A percentile compares a stretch with the other conserved stretches of the same genome.
Conservation (phyloP, 2,329 filamentous ascomycete genomes). For the Calonectria pseudoreteaudii region DNA sequence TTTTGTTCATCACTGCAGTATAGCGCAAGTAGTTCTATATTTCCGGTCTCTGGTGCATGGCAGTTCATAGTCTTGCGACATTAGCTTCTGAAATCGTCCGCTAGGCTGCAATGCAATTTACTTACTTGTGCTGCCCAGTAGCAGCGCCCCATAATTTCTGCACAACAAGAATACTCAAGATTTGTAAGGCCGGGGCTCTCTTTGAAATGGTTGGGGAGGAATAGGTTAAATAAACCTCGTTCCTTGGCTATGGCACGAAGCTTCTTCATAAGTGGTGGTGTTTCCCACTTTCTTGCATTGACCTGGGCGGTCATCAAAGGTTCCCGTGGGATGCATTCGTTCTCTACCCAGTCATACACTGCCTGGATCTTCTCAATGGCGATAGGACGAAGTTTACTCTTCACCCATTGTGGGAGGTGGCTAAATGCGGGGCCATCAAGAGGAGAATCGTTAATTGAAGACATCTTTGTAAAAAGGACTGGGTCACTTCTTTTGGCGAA, state of each 20-base stretch:
- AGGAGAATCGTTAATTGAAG: background rate
- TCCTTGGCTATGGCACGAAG: constrained; percentile 65
- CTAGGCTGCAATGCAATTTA: background rate
- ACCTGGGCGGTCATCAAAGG: constrained; percentile 80
- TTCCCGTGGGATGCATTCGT: constrained; percentile 87
- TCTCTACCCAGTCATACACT: constrained; percentile 92
- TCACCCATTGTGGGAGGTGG: constrained; percentile 44
- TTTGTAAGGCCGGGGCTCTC: constrained; percentile 93
- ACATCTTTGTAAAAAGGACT: constrained; percentile 1
- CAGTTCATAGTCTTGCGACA: constrained; percentile 84
- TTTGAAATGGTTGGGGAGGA: constrained; percentile 90
- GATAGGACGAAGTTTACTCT: constrained; percentile 39
- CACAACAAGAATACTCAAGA: constrained; percentile 93
- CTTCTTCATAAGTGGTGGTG: constrained; percentile 73
- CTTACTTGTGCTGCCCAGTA: constrained; percentile 63
- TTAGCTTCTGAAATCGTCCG: background rate
- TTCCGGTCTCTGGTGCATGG: constrained; percentile 87
- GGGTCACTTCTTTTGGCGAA: background rate
- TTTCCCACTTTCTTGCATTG: constrained; percentile 78
- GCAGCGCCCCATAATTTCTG: constrained; percentile 88
- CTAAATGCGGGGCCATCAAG: constrained; percentile 43
- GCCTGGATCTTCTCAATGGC: constrained; percentile 84
- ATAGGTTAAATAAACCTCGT: constrained; percentile 93
- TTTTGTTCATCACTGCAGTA: constrained; percentile 86
- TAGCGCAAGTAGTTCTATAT: constrained; percentile 90